phyloP scores from a whole-genome alignment of 2,329 filamentous ascomycete species.

The Trichocomaceae sp. region DNA sequence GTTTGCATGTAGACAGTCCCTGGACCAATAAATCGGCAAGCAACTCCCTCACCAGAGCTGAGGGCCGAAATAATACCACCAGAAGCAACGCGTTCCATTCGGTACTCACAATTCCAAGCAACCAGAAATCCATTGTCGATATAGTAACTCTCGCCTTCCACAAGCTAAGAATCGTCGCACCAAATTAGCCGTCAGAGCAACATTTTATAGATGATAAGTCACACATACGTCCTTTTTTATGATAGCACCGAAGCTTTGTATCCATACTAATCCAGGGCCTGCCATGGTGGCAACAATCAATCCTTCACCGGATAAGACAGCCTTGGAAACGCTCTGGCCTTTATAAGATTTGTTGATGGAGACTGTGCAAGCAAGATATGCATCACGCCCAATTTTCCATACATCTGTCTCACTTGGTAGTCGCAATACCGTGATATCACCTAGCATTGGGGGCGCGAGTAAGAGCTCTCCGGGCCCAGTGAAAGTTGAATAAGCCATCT shows the following conservation, averaged over 20 bases:
- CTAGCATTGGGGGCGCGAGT: slow-evolving; percentile 70
- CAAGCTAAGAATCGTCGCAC: slow-evolving; percentile 26
- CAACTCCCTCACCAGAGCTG: slow-evolving; percentile 75
- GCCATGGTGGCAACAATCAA: slow-evolving; percentile 82
- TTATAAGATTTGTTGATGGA: slow-evolving; percentile 86
- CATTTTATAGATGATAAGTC: neutral
- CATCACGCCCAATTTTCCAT: slow-evolving; percentile 83
- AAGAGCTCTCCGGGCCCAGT: slow-evolving; percentile 88
- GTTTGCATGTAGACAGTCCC: slow-evolving; percentile 92
- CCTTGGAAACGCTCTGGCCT: slow-evolving; percentile 77
- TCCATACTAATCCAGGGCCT: slow-evolving; percentile 76
- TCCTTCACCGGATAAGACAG: slow-evolving; percentile 89
- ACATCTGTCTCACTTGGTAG: slow-evolving; percentile 54
- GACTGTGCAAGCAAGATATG: slow-evolving; percentile 77
- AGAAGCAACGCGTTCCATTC: slow-evolving; percentile 80
- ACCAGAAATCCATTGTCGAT: slow-evolving; percentile 91
- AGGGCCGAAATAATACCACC: slow-evolving; percentile 89
- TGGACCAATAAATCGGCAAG: slow-evolving; percentile 88
- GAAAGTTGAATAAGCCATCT: slow-evolving; percentile 70
- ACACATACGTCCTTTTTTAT: slow-evolving; percentile 79
- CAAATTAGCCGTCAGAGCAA: neutral
- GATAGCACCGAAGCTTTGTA: slow-evolving; percentile 90
- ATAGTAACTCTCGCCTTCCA: slow-evolving; percentile 73
- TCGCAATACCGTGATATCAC: slow-evolving; percentile 76
- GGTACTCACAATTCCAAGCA: slow-evolving; percentile 94